phyloP scores from a whole-genome alignment of 495 filamentous ascomycete genomes.

The Hypomontagnella submonticulosa region DNA sequence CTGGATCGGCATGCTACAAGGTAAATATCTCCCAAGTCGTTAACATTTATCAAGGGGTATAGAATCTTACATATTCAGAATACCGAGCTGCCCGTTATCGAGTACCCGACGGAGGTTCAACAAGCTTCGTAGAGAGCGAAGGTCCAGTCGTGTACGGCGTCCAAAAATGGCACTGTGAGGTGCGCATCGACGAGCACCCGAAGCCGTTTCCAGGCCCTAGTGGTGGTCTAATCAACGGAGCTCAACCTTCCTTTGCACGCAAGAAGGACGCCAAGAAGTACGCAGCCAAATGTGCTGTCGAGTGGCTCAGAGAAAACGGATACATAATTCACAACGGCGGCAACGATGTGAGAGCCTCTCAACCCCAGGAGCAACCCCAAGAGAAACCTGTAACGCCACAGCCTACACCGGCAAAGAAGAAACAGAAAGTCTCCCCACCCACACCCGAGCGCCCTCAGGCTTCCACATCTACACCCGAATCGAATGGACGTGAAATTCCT shows the following conservation, averaged over 20 bases:
- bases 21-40: constrained; percentile 35
- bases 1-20: constrained; percentile 52
- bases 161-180: constrained; percentile 40
- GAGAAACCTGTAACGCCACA: constrained; percentile 8
- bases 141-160: constrained; percentile 14
- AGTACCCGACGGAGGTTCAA: constrained; percentile 18
- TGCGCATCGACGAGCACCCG: constrained; percentile 30
- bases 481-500: constrained; percentile 19
- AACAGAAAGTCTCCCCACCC: constrained; percentile 23
- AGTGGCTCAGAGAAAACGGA: constrained; percentile 49
- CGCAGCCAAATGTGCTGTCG: constrained; percentile 55
- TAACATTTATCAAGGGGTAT: not conserved
- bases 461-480: constrained; percentile 33
- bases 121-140: constrained; percentile 9
- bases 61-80: constrained; percentile 35
- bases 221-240: constrained; percentile 35
- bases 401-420: constrained; percentile 27
- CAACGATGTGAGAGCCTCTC: constrained; percentile 27
- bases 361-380: not conserved
- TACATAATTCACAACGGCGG: constrained; percentile 34
- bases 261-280: constrained; percentile 61
- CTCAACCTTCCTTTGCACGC: constrained; percentile 42
- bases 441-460: constrained; percentile 7
- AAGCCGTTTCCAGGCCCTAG: constrained; percentile 44
- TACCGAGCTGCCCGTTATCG: constrained; percentile 29